Evolutionary conservation across 148 eudicot species (phyloP).

Genomic region (Suaeda aralocaspica): DNA sequence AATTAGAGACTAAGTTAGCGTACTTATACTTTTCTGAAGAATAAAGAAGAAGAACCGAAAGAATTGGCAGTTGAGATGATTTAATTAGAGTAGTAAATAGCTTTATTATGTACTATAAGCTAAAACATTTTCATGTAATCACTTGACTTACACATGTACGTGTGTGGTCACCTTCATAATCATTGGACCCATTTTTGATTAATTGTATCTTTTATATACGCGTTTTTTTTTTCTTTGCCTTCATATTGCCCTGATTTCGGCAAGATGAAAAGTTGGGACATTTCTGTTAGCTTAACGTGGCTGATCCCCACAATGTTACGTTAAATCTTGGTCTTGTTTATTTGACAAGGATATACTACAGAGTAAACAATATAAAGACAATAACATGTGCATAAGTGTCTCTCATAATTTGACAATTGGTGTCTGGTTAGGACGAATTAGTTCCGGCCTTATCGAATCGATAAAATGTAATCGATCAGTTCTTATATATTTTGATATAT

Average conservation of each 20-base stretch:
- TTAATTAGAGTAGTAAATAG: background rate
- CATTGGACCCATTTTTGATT: background rate
- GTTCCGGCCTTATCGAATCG: no score
- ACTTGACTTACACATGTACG: background rate
- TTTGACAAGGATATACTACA: no score
- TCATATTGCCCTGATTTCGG: background rate
- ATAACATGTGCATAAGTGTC: no score
- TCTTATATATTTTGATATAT: no score
- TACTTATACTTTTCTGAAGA: background rate
- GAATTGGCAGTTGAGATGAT: background rate
- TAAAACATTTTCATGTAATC: background rate
- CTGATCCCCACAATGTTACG: no score
- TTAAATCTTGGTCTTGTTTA: no score
- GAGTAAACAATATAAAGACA: no score
- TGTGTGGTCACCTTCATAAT: slow-evolving; percentile 5
- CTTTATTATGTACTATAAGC: no score
- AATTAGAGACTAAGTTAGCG: background rate
- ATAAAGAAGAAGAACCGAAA: background rate
- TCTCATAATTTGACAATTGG: no score
- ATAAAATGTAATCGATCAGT: no score
- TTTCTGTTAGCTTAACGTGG: no score
- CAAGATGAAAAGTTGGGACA: background rate
- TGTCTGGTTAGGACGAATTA: no score
- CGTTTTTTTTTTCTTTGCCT: slow-evolving; percentile 1
- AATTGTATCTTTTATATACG: background rate